phyloP scores from a whole-genome alignment of 78 protist species.

The Pigoraptor vietnamica region DNA sequence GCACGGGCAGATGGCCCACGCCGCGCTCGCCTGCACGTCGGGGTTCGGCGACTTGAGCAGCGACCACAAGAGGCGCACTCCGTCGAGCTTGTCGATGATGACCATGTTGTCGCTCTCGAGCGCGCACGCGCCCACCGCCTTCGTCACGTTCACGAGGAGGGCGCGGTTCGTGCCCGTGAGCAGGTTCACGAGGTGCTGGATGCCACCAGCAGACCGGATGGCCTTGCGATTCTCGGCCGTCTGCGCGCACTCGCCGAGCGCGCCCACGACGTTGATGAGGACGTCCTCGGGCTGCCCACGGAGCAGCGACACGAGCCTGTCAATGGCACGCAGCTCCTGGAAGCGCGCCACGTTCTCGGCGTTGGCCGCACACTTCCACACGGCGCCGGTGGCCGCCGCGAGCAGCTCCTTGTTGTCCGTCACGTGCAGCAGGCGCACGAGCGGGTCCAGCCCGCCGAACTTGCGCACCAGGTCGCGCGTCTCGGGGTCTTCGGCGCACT shows the following conservation, averaged over 20 bases:
- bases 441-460: background rate
- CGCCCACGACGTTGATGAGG: slow-evolving; percentile 12
- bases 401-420: background rate
- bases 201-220: background rate
- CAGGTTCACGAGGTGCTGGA: background rate
- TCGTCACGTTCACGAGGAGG: background rate
- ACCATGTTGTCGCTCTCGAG: background rate
- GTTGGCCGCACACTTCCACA: background rate
- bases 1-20: slow-evolving; percentile 30
- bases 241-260: background rate
- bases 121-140: background rate
- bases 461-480: background rate
- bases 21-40: slow-evolving; percentile 14
- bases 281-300: background rate
- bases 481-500: background rate
- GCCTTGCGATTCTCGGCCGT: background rate
- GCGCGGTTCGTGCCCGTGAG: background rate
- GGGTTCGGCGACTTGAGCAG: slow-evolving; percentile 10
- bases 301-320: background rate
- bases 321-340: background rate
- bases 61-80: slow-evolving; percentile 27
- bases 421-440: background rate
- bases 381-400: background rate
- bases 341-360: background rate
- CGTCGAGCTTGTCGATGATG: slow-evolving; percentile 18